Evolutionary conservation across 768 basidiomycete genomes (phyloP).

Genomic region (Punctularia strigosozonata): DNA sequence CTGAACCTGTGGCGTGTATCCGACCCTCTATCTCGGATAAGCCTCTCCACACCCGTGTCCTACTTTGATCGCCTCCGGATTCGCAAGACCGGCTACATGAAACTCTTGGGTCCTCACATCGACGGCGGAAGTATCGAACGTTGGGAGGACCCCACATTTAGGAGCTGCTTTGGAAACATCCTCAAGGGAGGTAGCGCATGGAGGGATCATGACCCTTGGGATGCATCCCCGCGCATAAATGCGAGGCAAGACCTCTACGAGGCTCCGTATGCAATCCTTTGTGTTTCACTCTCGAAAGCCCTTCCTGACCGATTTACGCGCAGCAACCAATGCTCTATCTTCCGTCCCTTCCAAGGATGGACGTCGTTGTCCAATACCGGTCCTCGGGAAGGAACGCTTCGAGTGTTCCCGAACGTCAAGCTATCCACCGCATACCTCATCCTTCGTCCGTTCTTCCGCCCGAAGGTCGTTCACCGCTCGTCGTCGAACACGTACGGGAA

Average conservation of each 20-base stretch:
- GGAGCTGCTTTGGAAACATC: conserved; percentile 30
- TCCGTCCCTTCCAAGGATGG: conserved; percentile 51
- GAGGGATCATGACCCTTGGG: conserved; percentile 38
- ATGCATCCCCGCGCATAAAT: conserved; percentile 31
- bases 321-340: conserved; percentile 33
- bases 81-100: conserved; percentile 60
- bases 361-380: conserved; percentile 41
- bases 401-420: conserved; percentile 45
- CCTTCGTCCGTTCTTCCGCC: conserved; percentile 57
- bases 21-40: conserved; percentile 28
- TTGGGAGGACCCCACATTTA: conserved; percentile 37
- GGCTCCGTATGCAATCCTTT: conserved; percentile 29
- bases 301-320: not conserved
- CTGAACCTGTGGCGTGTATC: conserved; percentile 49
- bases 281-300: not conserved
- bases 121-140: conserved; percentile 29
- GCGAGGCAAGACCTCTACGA: conserved; percentile 54
- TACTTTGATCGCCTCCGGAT: conserved; percentile 73
- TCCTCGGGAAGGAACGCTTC: conserved; percentile 49
- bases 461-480: conserved; percentile 8
- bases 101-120: conserved; percentile 31
- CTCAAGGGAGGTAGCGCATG: conserved; percentile 33
- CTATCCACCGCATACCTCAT: conserved; percentile 49
- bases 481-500: conserved; percentile 2
- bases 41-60: conserved; percentile 47